phyloP scores from a whole-genome alignment of 1,139 yeast species.

The Ogataea hybrid region DNA sequence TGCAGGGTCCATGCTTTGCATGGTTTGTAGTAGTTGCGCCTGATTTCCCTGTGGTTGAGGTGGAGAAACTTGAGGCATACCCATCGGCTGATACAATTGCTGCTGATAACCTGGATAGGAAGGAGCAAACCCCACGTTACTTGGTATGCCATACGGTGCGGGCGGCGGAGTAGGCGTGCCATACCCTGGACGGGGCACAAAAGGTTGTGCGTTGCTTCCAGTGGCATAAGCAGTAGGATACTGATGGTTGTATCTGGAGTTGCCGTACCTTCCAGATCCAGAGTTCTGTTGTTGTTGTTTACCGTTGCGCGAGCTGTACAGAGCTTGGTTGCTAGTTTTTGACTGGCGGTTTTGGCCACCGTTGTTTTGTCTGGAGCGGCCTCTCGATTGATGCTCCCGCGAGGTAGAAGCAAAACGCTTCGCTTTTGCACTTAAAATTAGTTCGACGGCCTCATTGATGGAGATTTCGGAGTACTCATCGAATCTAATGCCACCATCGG shows the following conservation, averaged over 20 bases:
- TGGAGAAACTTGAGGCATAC: slow-evolving; percentile 11
- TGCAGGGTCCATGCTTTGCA: slow-evolving; percentile 51
- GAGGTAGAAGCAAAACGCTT: slow-evolving; percentile 26
- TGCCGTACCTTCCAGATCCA: slow-evolving; percentile 6
- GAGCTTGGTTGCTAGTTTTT: slow-evolving; percentile 18
- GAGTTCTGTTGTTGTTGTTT: slow-evolving; percentile 6
- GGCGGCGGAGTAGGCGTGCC: slow-evolving; percentile 23
- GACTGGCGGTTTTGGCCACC: slow-evolving; percentile 10
- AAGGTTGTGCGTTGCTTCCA: slow-evolving; percentile 24
- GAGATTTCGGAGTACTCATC: slow-evolving; percentile 78
- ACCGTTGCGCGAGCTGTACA: slow-evolving; percentile 11
- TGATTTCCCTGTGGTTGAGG: slow-evolving; percentile 14
- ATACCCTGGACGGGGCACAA: slow-evolving; percentile 18
- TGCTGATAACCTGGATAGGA: slow-evolving; percentile 16
- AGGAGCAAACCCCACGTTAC: slow-evolving; percentile 10
- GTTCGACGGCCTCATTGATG: slow-evolving; percentile 60
- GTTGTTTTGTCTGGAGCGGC: slow-evolving; percentile 24
- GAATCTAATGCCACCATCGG: slow-evolving; percentile 72
- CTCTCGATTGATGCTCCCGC: slow-evolving; percentile 24
- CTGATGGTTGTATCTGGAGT: slow-evolving; percentile 8
- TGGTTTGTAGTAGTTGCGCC: slow-evolving; percentile 30
- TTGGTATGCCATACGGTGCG: slow-evolving; percentile 13
- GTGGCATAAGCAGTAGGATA: slow-evolving; percentile 15
- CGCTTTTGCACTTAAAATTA: slow-evolving; percentile 35
- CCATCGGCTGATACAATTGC: slow-evolving; percentile 12